Base-by-base conservation (phyloP, 2,329 filamentous ascomycete genomes). In the Chaetothyriales sp. region DNA sequence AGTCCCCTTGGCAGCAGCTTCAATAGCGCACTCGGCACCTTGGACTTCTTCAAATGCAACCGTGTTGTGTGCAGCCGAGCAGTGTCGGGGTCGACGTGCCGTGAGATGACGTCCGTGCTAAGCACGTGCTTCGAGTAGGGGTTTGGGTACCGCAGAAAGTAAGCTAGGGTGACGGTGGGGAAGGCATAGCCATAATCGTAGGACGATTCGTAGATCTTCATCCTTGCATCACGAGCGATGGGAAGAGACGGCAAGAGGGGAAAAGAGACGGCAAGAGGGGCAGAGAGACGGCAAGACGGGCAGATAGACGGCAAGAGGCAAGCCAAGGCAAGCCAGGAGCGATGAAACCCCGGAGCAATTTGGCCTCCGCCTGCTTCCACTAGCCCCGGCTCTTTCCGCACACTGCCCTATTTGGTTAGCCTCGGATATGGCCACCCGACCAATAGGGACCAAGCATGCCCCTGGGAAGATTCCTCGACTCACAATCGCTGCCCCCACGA, bases 71-170 rank as follows among this genome's bases (percentile, higher is more conserved):
- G 79, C 22, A 83, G 70, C 43, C 76, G 76, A 56, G 80, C 72
- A 2, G 77, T 81, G 22, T 68, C 67, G 2, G 78, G 73, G 61
- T 83, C 80, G 65, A 79, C 78, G 66, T 74, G 71, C 51, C 80
- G 77, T 55, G 77, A 73, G 64, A 83, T 81, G 64, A 81, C 80
- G 69, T 83, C 80, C 61, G 79, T 82, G 48, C 77, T 80, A 58
- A 81, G 70, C 58, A 83, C 80, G 70, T 83, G 80, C 53, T 73
- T 76, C 48, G 76, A 77, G 68, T 82, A 82, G 25, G 80, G 80
- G 61, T 83, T 83, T 1, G 80, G 80, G 62, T 83, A 83, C 60
- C 80, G 80, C 51, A 83, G 75, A 67, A 82, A 83, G 69, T 82
- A 83, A 65, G 80, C 80, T 54, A 83, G 74, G 47, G 79, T 78